phyloP scores from a whole-genome alignment of 176 grass and related monocot species.

The Zizania latifolia region DNA sequence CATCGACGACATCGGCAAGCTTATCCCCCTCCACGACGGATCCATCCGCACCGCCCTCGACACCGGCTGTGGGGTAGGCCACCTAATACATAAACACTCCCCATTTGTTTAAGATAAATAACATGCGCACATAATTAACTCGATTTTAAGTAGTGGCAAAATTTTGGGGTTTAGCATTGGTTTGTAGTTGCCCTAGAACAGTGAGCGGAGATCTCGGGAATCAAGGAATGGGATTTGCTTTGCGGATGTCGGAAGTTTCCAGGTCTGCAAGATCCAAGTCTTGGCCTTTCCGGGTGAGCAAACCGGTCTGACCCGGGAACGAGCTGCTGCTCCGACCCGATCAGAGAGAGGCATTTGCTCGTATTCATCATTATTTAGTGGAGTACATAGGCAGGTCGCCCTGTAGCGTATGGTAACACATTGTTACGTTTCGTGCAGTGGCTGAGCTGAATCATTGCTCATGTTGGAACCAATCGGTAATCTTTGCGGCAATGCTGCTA shows the following conservation, averaged over 20 bases:
- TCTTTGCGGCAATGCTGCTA: not conserved
- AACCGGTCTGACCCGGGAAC: constrained; percentile 12
- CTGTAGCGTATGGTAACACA: not conserved
- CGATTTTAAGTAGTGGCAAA: not conserved
- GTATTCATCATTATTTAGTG: no score
- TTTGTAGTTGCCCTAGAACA: constrained; percentile 7
- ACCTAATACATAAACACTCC: not conserved
- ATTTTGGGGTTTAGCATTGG: constrained; percentile 21
- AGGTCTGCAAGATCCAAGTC: not conserved
- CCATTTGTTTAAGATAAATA: not conserved
- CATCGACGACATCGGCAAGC: constrained; percentile 72
- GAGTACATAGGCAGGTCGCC: no score
- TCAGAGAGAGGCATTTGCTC: not conserved
- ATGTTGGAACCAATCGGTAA: not conserved
- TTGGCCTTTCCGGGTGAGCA: not conserved
- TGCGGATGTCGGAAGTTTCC: constrained; percentile 32
- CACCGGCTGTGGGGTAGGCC: constrained; percentile 86
- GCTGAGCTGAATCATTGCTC: not conserved
- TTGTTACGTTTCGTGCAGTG: not conserved
- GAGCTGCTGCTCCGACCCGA: constrained; percentile 5
- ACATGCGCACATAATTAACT: not conserved
- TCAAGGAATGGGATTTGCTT: constrained; percentile 19
- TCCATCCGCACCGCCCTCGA: constrained; percentile 86
- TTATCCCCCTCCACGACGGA: constrained; percentile 73
- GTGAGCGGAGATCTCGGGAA: constrained; percentile 31